Conservation (phyloP, 148 eudicot genomes). For the Fagopyrum homotropicum region DNA sequence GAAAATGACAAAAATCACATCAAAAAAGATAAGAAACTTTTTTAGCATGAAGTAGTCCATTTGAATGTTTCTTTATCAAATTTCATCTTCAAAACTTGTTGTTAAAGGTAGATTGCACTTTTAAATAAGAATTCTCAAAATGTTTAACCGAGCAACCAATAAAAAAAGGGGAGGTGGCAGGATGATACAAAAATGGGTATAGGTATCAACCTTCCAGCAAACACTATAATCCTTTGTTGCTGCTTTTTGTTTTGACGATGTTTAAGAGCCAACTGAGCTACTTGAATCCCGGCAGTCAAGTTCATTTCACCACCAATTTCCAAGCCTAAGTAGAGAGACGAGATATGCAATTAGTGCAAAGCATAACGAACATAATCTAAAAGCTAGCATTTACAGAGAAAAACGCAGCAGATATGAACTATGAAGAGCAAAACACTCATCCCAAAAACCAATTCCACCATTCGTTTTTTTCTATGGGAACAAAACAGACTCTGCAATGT, state of each 20-base stretch:
- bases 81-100: background rate
- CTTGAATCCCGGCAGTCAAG: constrained; percentile 95
- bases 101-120: background rate
- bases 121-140: background rate
- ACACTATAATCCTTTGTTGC: constrained; percentile 94
- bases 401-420: background rate
- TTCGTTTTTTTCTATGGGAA: background rate
- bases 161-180: background rate
- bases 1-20: background rate
- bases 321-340: constrained; percentile 38
- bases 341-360: constrained; percentile 1
- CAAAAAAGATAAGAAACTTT: no score
- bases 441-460: background rate
- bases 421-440: background rate
- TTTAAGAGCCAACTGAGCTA: constrained; percentile 94
- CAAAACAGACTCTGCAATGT: background rate
- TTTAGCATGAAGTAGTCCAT: background rate
- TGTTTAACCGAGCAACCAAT: background rate
- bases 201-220: constrained; percentile 68
- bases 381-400: background rate
- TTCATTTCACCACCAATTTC: constrained; percentile 94
- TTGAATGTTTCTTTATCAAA: background rate
- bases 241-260: constrained; percentile 98
- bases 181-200: constrained; percentile 1
- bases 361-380: background rate